Evolutionary conservation across 75 land plant genomes (phyloP), one percentile per base, ranked within the genome.

Genomic region (Sequoiadendron giganteum): DNA sequence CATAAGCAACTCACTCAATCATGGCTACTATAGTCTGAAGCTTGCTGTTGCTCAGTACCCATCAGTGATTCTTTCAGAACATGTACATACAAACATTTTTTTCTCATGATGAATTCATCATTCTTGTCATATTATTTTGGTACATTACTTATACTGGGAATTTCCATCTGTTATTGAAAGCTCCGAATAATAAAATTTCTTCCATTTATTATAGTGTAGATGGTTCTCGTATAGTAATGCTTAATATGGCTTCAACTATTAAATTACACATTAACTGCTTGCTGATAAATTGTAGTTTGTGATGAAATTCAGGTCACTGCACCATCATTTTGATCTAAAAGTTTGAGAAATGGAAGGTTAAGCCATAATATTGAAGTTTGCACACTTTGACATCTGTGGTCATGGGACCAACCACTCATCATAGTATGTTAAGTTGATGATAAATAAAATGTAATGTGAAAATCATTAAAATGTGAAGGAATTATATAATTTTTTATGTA

Each of bases 1-100:
- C 84, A 55, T 32, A 58, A 78, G 2, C 95, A 93, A 90, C 76
- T 94, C 42, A 90, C 36, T 40, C 58, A 88, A 39, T 80, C 84
- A 19, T 90, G 91, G 91, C 54, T 61, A 61, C 68, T 61, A 25
- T 61, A 61, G 6, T 61, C 68, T 61, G 68, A 61, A 61, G 68
- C 5, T 3, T 18, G 68, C 5, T n/a, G 6, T 61, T 61, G 7
- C 68, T 56, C 4, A 3, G 21, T 56, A 56, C 4, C 61, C 28
- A 61, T 19, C 28, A 61, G 21, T 5, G 68, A 61, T 61, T 19
- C 68, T 25, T 61, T 19, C 6, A 61, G 68, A 61, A 61, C 1
- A 61, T 61, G 68, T 61, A 61, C 68, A 61, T 5, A 21, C 25
- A n/a, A n/a, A 1, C 56, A 54, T 25, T 61, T 61, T 6, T 61